Evolutionary conservation across 164 flowering plant species (phyloP).

Genomic region (Malania oleifera): DNA sequence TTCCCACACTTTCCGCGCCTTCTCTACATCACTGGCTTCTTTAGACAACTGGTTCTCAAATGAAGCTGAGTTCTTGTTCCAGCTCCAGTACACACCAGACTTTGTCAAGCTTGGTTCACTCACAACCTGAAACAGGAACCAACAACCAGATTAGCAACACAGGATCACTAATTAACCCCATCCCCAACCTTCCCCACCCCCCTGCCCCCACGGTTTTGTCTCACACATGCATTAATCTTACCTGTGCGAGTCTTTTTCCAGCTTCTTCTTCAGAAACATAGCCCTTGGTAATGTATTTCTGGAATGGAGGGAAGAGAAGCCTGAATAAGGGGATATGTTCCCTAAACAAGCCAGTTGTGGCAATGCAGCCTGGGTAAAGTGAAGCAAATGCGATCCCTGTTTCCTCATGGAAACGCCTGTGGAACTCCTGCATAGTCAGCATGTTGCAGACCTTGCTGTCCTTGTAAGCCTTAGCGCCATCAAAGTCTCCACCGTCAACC

Average conservation of each 20-base stretch:
- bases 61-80: slow-evolving; percentile 88
- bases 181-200: background rate
- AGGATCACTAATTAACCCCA: background rate
- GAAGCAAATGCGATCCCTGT: slow-evolving; percentile 90
- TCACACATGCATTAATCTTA: background rate
- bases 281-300: slow-evolving; percentile 96
- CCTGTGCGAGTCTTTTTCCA: slow-evolving; percentile 94
- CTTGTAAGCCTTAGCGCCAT: slow-evolving; percentile 98
- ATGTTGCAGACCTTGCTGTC: slow-evolving; percentile 99
- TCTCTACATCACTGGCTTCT: slow-evolving; percentile 88
- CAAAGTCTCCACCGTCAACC: slow-evolving; percentile 94
- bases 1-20: slow-evolving; percentile 95
- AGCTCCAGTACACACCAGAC: slow-evolving; percentile 99
- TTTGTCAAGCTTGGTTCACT: slow-evolving; percentile 91
- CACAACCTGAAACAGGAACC: slow-evolving; percentile 54
- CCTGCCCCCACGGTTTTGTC: no score
- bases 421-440: slow-evolving; percentile 99
- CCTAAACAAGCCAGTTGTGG: slow-evolving; percentile 85
- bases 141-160: background rate
- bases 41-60: slow-evolving; percentile 92
- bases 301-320: slow-evolving; percentile 95
- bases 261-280: slow-evolving; percentile 87
- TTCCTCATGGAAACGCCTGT: slow-evolving; percentile 87
- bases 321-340: slow-evolving; percentile 93
- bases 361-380: slow-evolving; percentile 98